Evolutionary conservation across 1,284 basidiomycete genomes (phyloP).

Genomic region (Marasmius tenuissimus): DNA sequence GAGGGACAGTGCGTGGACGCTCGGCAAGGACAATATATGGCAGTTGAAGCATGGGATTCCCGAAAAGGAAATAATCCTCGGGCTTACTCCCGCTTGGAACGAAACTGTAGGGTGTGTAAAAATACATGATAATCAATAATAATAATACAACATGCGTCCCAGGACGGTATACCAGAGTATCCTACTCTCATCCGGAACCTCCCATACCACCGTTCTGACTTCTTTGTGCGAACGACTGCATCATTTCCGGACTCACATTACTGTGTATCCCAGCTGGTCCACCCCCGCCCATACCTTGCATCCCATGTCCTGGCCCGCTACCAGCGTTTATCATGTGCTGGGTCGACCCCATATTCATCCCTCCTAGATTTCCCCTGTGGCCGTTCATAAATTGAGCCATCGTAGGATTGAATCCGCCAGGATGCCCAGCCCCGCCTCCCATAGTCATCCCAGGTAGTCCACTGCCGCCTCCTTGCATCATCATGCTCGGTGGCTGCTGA

Average conservation of each 20-base stretch:
- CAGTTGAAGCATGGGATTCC: not conserved
- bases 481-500: not conserved
- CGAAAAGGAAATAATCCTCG: not conserved
- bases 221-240: slow-evolving; percentile 1
- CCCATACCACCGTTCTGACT: not conserved
- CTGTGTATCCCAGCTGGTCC: not conserved
- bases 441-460: not conserved
- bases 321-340: not conserved
- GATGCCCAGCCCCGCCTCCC: not conserved
- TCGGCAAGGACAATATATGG: not conserved
- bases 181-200: not conserved
- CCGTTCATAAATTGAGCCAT: not conserved
- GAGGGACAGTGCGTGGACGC: not conserved
- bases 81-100: too few relatives aligned
- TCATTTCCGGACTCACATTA: slow-evolving; percentile 1
- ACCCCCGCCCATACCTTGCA: not conserved
- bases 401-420: not conserved
- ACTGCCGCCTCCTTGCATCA: not conserved
- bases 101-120: too few relatives aligned
- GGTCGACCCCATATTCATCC: not conserved
- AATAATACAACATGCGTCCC: not conserved
- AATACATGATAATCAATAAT: too few relatives aligned
- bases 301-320: not conserved
- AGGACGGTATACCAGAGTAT: not conserved
- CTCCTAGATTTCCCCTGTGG: not conserved